These are phyloP conservation scores for Cladosporium sphaerospermum DNA, from an alignment of 2,329 filamentous ascomycete genomes.

Conservation along the genomic window DNA sequence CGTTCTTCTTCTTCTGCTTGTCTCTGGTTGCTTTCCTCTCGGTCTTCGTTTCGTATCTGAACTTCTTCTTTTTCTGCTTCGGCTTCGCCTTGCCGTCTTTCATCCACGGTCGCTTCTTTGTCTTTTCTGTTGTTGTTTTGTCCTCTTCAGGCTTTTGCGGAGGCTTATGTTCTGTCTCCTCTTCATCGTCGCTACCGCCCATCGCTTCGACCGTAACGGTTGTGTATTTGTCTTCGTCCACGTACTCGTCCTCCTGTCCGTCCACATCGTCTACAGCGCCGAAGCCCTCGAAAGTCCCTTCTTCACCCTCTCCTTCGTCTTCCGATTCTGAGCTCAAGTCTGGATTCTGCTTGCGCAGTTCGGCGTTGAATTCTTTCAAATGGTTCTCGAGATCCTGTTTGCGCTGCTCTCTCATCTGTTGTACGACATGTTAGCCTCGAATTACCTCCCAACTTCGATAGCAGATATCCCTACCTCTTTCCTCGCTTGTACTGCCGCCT, in stretches of 20 bases:
- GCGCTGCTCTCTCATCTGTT: constrained; percentile 74
- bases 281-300: constrained; percentile 13
- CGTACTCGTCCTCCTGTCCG: constrained; percentile 79
- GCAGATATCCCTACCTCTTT: constrained; percentile 57
- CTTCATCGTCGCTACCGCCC: constrained; percentile 61
- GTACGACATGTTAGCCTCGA: neutral
- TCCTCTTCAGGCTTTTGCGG: constrained; percentile 16
- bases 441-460: neutral
- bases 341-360: constrained; percentile 55
- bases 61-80: constrained; percentile 75
- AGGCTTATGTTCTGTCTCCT: constrained; percentile 30
- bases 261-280: constrained; percentile 16
- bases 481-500: constrained; percentile 68
- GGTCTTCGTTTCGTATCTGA: constrained; percentile 83
- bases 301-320: constrained; percentile 25
- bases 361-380: constrained; percentile 66
- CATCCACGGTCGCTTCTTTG: constrained; percentile 41
- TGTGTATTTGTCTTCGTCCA: constrained; percentile 93
- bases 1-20: constrained; percentile 64
- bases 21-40: constrained; percentile 61
- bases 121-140: constrained; percentile 19
- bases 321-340: constrained; percentile 30
- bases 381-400: constrained; percentile 76
- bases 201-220: constrained; percentile 92
- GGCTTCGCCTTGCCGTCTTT: constrained; percentile 46